Base-by-base conservation (phyloP, 2,329 filamentous ascomycete genomes). In the Fusarium fujikuroi region DNA sequence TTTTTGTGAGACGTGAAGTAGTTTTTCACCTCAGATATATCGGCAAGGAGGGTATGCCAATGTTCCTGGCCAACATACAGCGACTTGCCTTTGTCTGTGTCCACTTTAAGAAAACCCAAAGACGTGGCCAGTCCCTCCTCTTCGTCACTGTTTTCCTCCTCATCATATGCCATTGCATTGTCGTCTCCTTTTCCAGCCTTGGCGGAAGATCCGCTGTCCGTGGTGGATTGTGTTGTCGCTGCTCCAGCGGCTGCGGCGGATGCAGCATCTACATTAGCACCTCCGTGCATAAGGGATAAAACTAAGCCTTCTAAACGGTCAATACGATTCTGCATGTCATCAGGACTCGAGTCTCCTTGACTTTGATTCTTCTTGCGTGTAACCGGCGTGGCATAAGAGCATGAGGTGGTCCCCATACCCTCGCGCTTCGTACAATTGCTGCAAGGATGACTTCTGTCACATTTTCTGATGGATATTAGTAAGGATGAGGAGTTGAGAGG, bases 241-340 rank as follows among this genome's bases (percentile, higher is more conserved):
- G 84, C 85, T 23, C 79, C 78, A 34, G 75, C 78, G 19, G 79
- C 76, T 58, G 76, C 76, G n/a, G 79, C 76, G 53, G 83, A 80
- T 16, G 84, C 79, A 14, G 83, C 73, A 53, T 89, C 86, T 60
- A 87, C 79, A 60, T 84, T 85, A 72, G 88, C 84, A 64, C 94
- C 94, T 81, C 93, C 95, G 79, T 95, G 95, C 95, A 98, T 98
- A 79, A 98, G 83, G 34, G 94, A 97, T 74, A 98, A 84, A 69
- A 98, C 95, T 81, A 98, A 85, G 76, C 93, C 93, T 87, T 98
- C 95, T 75, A 98, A 87, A 77, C 95, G 91, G 85, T 98, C 95
- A 84, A 98, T 98, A 81, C 96, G 93, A 80, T 97, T 97, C 85
- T 98, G 95, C 95, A 98, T 98, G 83, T 98, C 95, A 87, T 97